phyloP scores from a whole-genome alignment of 2,329 filamentous ascomycete species.

The Xylaria sp. region DNA sequence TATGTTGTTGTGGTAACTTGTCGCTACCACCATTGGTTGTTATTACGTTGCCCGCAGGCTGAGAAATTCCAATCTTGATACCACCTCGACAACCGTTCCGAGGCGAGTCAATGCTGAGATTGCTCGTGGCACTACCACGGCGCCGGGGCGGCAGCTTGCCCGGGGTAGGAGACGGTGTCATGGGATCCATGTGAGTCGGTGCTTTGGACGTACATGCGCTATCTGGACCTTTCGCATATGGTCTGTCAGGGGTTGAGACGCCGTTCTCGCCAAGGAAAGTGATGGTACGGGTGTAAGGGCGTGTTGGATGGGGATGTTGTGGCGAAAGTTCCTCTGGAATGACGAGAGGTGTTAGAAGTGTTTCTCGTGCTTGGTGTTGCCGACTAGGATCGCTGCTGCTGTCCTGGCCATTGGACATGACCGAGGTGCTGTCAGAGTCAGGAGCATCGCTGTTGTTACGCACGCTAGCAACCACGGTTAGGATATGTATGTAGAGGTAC shows the following conservation, averaged over 20 bases:
- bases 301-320: constrained; percentile 16
- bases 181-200: background rate
- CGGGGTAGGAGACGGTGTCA: constrained; percentile 19
- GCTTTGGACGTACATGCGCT: constrained; percentile 13
- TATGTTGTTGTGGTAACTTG: constrained; percentile 16
- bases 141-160: constrained; percentile 19
- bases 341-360: constrained; percentile 9
- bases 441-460: constrained; percentile 27
- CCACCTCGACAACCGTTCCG: constrained; percentile 32
- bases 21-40: constrained; percentile 30
- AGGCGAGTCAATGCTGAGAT: constrained; percentile 38
- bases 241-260: constrained; percentile 16
- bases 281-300: constrained; percentile 18
- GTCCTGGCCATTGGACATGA: constrained; percentile 25
- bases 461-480: constrained; percentile 15
- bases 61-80: constrained; percentile 38
- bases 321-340: constrained; percentile 9
- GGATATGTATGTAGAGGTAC: background rate
- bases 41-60: constrained; percentile 34
- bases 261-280: constrained; percentile 20
- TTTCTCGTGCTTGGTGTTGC: constrained; percentile 29
- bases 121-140: constrained; percentile 32
- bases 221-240: constrained; percentile 16
- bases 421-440: constrained; percentile 30
- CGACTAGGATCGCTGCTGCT: constrained; percentile 11